phyloP scores from a whole-genome alignment of 2,329 filamentous ascomycete genomes.

The Xylariaceae sp. region DNA sequence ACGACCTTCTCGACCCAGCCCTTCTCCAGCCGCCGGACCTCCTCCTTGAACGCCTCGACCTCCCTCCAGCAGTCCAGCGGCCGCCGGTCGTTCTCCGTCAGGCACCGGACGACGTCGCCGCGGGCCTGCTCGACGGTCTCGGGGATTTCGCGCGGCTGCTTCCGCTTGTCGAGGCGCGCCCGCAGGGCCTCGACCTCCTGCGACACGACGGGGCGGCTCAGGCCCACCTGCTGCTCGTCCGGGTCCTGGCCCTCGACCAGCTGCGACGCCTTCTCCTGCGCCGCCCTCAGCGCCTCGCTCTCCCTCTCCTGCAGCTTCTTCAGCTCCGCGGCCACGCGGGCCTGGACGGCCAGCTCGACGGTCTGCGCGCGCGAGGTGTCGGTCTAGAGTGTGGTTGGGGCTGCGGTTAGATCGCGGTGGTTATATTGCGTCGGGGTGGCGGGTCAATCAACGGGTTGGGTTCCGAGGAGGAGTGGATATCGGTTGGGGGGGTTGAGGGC shows the following conservation, averaged over 20 bases:
- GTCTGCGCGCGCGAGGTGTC: constrained; percentile 83
- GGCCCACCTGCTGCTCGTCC: constrained; percentile 25
- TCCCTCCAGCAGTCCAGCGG: constrained; percentile 94
- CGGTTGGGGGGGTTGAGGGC: background rate
- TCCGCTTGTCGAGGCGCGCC: constrained; percentile 62
- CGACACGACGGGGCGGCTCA: constrained; percentile 53
- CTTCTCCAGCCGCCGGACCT: constrained; percentile 84
- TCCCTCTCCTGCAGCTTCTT: constrained; percentile 75
- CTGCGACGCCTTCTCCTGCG: constrained; percentile 59
- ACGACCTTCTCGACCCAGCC: constrained; percentile 85
- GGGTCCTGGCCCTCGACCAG: constrained; percentile 40
- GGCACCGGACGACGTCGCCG: constrained; percentile 74
- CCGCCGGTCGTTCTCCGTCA: constrained; percentile 81
- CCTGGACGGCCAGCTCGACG: constrained; percentile 85
- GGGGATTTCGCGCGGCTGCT: constrained; percentile 69
- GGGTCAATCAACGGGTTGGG: too few relatives aligned
- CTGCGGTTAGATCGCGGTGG: background rate
- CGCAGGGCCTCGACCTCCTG: constrained; percentile 63
- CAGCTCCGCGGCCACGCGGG: constrained; percentile 84
- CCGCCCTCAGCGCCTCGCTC: constrained; percentile 66
- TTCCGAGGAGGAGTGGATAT: background rate
- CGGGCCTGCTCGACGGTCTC: constrained; percentile 74
- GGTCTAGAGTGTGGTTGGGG: constrained; percentile 61
- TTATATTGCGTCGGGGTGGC: too few relatives aligned
- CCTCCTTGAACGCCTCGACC: constrained; percentile 86